phyloP scores from a whole-genome alignment of 1,284 basidiomycete species.

The Acaromyces ingoldii region DNA sequence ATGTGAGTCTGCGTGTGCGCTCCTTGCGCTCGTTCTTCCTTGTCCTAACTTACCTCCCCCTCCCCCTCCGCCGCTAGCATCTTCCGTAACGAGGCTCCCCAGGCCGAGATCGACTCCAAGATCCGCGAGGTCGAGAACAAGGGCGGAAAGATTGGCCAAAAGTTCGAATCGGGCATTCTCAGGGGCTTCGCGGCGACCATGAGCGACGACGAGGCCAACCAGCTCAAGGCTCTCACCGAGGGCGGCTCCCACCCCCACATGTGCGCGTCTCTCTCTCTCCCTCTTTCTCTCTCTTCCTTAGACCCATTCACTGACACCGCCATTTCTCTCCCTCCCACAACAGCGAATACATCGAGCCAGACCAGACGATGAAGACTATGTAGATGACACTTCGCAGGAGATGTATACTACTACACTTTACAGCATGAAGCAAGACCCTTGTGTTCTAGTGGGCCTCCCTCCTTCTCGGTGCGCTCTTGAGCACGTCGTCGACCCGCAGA shows the following conservation, averaged over 20 bases:
- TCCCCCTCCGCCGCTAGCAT: constrained; percentile 17
- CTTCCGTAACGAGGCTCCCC: constrained; percentile 31
- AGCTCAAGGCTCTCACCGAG: constrained; percentile 18
- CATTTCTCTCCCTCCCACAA: too few relatives aligned
- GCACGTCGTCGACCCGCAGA: constrained; percentile 68
- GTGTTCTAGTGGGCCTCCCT: constrained; percentile 55
- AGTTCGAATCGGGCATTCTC: constrained; percentile 40
- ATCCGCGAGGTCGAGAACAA: constrained; percentile 19
- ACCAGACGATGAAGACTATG: constrained; percentile 40
- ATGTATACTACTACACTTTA: too few relatives aligned
- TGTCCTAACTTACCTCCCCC: neutral
- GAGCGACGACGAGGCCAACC: constrained; percentile 22
- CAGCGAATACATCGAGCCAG: constrained; percentile 45
- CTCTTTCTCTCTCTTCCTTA: neutral
- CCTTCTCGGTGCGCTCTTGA: constrained; percentile 60
- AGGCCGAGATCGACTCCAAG: constrained; percentile 28
- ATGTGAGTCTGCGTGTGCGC: constrained; percentile 20
- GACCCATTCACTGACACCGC: too few relatives aligned
- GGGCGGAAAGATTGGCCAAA: constrained; percentile 40
- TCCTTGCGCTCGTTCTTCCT: neutral
- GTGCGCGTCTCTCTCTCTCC: constrained; percentile 15
- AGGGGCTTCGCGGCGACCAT: constrained; percentile 36
- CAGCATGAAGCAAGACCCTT: too few relatives aligned
- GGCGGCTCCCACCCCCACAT: constrained; percentile 37
- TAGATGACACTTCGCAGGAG: too few relatives aligned